Conservation (phyloP, 495 filamentous ascomycete species). For the Podospora australis region DNA sequence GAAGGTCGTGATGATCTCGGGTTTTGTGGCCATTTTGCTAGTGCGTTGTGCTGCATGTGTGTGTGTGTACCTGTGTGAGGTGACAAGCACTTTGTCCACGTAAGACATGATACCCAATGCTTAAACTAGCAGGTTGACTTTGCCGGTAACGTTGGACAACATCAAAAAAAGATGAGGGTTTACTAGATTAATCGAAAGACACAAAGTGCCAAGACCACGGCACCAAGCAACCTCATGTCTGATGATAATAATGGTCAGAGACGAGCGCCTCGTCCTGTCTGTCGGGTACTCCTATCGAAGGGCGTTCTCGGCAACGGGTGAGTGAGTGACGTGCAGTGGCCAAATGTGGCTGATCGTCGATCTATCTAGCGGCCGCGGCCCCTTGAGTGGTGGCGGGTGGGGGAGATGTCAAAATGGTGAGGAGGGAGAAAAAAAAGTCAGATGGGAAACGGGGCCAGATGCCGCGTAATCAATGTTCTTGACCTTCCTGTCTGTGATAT, state of each 20-base stretch:
- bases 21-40: background rate
- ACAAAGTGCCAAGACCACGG: conserved; percentile 4
- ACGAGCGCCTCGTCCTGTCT: background rate
- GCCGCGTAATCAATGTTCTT: conserved; percentile 19
- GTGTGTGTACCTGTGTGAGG: background rate
- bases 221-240: background rate
- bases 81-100: conserved; percentile 1
- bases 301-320: background rate
- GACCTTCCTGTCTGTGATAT: conserved; percentile 4
- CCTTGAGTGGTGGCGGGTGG: background rate
- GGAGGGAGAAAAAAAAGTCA: background rate
- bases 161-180: too few relatives aligned
- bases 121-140: too few relatives aligned
- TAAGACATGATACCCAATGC: too few relatives aligned
- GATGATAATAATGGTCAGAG: background rate
- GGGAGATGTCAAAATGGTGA: conserved; percentile 5
- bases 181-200: background rate
- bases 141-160: conserved; percentile 1
- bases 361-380: too few relatives aligned
- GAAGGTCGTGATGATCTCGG: too few relatives aligned
- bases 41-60: background rate
- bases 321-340: conserved; percentile 1
- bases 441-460: conserved; percentile 1
- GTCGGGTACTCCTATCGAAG: background rate
- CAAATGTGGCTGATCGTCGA: too few relatives aligned